Percentiles rank a stretch among this genome's conserved stretches.
Evolutionary conservation across 1,139 yeast genomes (phyloP).

Genomic region (Arxiozyma slooffiae): DNA sequence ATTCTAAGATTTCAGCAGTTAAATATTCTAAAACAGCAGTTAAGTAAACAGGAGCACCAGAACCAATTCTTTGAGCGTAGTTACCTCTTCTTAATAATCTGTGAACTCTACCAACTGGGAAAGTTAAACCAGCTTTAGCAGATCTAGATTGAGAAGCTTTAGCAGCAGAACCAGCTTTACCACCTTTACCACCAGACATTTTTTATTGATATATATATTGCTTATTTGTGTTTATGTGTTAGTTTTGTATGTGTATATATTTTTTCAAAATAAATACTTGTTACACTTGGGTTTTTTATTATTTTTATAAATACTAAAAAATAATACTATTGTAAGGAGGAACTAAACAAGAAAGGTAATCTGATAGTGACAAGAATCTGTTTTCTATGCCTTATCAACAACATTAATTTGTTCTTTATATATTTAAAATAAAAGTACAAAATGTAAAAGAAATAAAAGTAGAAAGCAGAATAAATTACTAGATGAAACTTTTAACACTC

Average conservation of each 20-base stretch:
- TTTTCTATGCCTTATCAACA: neutral
- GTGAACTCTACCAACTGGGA: conserved; percentile 99
- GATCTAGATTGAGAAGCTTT: conserved; percentile 97
- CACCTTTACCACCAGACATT: conserved; percentile 99
- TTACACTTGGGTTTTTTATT: neutral
- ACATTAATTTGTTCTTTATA: neutral
- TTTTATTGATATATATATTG: conserved; percentile 14
- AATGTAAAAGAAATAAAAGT: neutral
- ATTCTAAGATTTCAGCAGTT: conserved; percentile 94
- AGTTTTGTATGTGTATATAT: no score
- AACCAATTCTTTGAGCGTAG: conserved; percentile 98
- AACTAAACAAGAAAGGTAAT: neutral
- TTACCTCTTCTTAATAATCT: conserved; percentile 94
- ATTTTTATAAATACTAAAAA: no score
- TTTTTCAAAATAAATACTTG: neutral
- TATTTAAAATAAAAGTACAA: no score
- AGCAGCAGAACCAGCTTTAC: conserved; percentile 86
- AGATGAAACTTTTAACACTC: neutral
- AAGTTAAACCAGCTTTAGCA: conserved; percentile 94
- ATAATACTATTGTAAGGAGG: no score
- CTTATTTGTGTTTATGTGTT: conserved; percentile 13
- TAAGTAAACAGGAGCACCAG: conserved; percentile 94
- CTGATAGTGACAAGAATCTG: no score
- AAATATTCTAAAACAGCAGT: conserved; percentile 94
- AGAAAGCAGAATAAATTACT: neutral